Evolutionary conservation across 805 yeast genomes (phyloP).

Genomic region (Debaryomyces tyrocola): DNA sequence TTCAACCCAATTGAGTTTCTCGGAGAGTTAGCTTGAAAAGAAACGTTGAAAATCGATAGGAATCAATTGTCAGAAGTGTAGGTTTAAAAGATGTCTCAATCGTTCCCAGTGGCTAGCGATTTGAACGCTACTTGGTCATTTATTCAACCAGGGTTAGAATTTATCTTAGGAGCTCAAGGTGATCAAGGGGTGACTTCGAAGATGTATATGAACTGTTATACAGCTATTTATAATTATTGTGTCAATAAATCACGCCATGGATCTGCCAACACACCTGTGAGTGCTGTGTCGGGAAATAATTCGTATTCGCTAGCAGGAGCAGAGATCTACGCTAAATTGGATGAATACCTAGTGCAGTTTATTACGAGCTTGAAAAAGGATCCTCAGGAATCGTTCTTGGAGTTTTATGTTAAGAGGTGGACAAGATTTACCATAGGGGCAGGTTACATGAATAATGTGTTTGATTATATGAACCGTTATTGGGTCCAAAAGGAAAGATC

Average conservation of each 20-base stretch:
- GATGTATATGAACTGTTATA: slow-evolving; percentile 87
- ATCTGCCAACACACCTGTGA: slow-evolving; percentile 9
- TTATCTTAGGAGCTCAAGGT: slow-evolving; percentile 68
- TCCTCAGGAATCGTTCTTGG: slow-evolving; percentile 67
- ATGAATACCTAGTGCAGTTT: slow-evolving; percentile 62
- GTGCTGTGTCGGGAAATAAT: slow-evolving; percentile 20
- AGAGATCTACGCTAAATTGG: slow-evolving; percentile 76
- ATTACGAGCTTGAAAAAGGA: slow-evolving; percentile 49
- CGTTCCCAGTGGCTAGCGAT: slow-evolving; percentile 58
- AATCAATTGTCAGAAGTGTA: neutral
- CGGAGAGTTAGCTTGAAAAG: neutral
- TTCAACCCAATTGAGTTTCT: neutral
- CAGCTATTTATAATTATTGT: slow-evolving; percentile 91
- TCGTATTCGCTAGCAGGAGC: slow-evolving; percentile 74
- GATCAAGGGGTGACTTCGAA: slow-evolving; percentile 62
- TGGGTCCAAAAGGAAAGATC: slow-evolving; percentile 97
- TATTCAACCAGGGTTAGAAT: slow-evolving; percentile 73
- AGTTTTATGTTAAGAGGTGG: slow-evolving; percentile 87
- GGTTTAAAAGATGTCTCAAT: slow-evolving; percentile 1
- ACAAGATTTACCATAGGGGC: slow-evolving; percentile 89
- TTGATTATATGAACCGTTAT: slow-evolving; percentile 93
- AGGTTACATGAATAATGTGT: slow-evolving; percentile 84
- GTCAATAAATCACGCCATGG: slow-evolving; percentile 64
- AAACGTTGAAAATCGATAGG: neutral
- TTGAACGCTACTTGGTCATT: slow-evolving; percentile 72